Evolutionary conservation across 352 stramenopile genomes (phyloP), one percentile per base, ranked within the genome.

Genomic region (Paralagenidium karlingii): DNA sequence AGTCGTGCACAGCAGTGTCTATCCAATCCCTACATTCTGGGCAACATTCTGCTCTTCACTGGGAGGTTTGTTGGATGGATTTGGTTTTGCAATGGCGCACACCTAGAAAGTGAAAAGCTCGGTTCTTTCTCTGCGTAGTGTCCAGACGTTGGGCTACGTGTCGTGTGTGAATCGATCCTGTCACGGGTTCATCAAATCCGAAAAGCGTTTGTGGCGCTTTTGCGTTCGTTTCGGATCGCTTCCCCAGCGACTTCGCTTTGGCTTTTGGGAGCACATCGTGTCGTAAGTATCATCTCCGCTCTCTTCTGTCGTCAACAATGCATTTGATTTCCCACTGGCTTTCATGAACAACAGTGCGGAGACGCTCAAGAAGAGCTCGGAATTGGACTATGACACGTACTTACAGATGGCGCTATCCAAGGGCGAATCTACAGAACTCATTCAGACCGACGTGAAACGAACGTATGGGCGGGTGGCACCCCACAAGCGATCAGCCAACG

Each of bases 341-440:
- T 3, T 5, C 26, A 3, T 34, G 0, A 20, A 49, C 10, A 37
- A 47, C 21, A 61, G 65, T 13, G 47, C 68, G n/a, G 16, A 43
- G 5, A 60, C 63, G n/a, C 43, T 68, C 0, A 74, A 74, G 7
- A 44, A 63, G 3, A 24, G 60, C 8, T 78, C 71, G 0, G 70
- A 88, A 25, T 30, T 80, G 18, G 78, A 91, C 51, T 91, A 84
- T 34, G 70, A 84, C 30, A 88, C 76, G 32, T 88, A 91, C 34
- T 45, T 89, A 45, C 66, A 86, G 19, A 87, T 89, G 75, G 73
- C 70, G 13, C 50, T 83, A 24, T 89, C 76, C 3, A 92, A 89
- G 36, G 68, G 71, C n/a, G 76, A 89, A 22, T 80, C 59, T 21
- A 87, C 73, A 8, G 76, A 92, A 43, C 50, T 81, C 3, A 92